Conservation (phyloP, 2,329 filamentous ascomycete genomes). For the Diaporthe destruens region DNA sequence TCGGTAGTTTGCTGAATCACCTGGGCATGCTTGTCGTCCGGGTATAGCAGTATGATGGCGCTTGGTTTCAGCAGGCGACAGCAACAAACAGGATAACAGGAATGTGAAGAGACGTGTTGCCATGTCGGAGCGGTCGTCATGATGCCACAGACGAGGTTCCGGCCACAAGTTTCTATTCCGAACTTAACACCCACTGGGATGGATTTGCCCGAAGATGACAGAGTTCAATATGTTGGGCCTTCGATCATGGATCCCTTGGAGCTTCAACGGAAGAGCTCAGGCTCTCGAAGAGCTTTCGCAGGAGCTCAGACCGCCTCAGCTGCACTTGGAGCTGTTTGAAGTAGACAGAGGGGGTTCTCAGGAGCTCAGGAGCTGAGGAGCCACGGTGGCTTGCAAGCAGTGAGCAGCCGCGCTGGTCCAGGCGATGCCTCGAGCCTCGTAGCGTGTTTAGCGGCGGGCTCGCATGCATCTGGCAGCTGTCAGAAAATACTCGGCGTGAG, state of each 20-base stretch:
- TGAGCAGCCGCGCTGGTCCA: not conserved
- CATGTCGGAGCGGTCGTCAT: too few species aligned
- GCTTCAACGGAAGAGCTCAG: not conserved
- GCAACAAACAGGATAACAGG: not conserved
- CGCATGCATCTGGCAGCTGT: slow-evolving; percentile 10
- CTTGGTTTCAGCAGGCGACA: not conserved
- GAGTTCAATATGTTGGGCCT: not conserved
- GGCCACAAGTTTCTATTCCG: too few species aligned
- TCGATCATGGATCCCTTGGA: not conserved
- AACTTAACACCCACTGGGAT: not conserved
- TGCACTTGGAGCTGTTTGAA: not conserved
- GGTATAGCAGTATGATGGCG: not conserved
- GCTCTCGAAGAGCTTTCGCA: not conserved
- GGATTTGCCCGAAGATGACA: too few species aligned
- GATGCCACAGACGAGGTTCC: not conserved
- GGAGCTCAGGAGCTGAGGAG: not conserved
- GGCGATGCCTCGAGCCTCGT: slow-evolving; percentile 1
- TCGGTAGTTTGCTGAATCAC: not conserved
- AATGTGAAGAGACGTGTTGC: not conserved
- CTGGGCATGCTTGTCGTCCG: too few species aligned
- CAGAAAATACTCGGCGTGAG: not conserved
- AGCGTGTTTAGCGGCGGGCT: slow-evolving; percentile 5
- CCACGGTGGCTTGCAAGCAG: not conserved
- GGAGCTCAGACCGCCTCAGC: not conserved
- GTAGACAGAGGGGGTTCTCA: not conserved